Evolutionary conservation across 2,329 filamentous ascomycete species (phyloP), one percentile per base, ranked within the genome.

Genomic region (Cladosporium colombiae): DNA sequence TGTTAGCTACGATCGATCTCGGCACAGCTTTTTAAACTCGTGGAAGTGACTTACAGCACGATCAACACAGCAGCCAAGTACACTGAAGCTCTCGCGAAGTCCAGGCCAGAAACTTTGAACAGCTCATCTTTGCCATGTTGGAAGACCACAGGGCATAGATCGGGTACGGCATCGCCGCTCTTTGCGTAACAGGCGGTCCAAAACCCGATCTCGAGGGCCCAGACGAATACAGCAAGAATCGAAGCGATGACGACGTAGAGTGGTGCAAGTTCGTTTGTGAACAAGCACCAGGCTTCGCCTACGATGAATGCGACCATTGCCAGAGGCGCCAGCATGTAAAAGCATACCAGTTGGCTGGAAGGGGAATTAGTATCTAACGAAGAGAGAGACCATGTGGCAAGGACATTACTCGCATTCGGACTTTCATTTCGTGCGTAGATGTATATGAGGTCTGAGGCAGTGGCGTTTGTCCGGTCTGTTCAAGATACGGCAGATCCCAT

Each of bases 271-370:
- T 59, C 56, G 16, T 59, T 59, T 27, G 56, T 59, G 35, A 59
- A 14, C 7, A 59, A 31, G 23, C 56, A 59, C 56, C 56, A 59
- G 5, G 18, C 23, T 7, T 59, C 56, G 56, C 56, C 37, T 16
- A 59, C 23, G 13, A 46, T 11, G 23, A 59, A 59, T 16, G 35
- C 33, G 13, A n/a, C 23, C 37, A 46, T 44, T 11, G 18, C 16
- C 1, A 59, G n/a, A 29, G 56, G 56, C 23, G 37, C 56, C n/a
- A 59, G 56, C 35, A 46, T 59, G 56, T 59, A 59, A 16, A 59
- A 59, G 56, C 56, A 66, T 3, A 65, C 62, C 16, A 69, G 57
- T n/a, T 67, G 35, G 16, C 69, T 69, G 40, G 16, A 23, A 44
- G n/a, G 16, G 35, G 14, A n/a, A 16, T 59, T 25, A 46, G 56